A percentile compares a stretch with the other conserved stretches of the same genome.
phyloP scores from a whole-genome alignment of 2,329 filamentous ascomycete genomes.

The Dothiorella sarmentorum region DNA sequence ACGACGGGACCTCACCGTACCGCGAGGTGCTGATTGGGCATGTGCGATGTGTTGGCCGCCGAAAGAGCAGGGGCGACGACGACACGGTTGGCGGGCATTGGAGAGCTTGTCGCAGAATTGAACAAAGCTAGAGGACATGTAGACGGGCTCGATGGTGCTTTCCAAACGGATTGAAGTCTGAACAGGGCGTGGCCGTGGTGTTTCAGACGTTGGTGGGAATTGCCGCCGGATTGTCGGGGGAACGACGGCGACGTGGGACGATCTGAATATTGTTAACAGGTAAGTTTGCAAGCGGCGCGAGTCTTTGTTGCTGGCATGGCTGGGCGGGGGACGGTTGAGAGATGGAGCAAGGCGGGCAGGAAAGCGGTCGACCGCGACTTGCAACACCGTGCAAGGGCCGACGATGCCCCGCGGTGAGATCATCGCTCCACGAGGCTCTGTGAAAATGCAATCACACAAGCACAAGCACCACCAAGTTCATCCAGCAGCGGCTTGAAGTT shows the following conservation, averaged over 20 bases:
- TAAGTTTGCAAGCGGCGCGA: not conserved
- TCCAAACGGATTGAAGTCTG: not conserved
- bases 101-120: not conserved
- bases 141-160: not conserved
- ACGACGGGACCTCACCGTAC: not conserved
- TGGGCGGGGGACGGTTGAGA: not conserved
- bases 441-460: not conserved
- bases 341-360: not conserved
- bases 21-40: not conserved
- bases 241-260: not conserved
- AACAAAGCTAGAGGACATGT: not conserved
- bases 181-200: not conserved
- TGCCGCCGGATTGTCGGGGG: not conserved
- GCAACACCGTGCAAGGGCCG: not conserved
- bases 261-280: not conserved
- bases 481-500: not conserved
- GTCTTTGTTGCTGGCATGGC: not conserved
- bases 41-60: not conserved
- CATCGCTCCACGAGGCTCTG: not conserved
- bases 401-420: conserved; percentile 8
- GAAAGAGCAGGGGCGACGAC: not conserved
- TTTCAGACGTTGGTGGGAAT: not conserved
- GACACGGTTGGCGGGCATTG: not conserved
- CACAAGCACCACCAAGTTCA: not conserved
- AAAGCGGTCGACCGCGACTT: too few relatives aligned